A percentile compares a stretch with the other conserved stretches of the same genome.
These are phyloP conservation scores for Dactylellina parvicollis DNA, from an alignment of 2,329 filamentous ascomycete genomes.

Conservation along the genomic window DNA sequence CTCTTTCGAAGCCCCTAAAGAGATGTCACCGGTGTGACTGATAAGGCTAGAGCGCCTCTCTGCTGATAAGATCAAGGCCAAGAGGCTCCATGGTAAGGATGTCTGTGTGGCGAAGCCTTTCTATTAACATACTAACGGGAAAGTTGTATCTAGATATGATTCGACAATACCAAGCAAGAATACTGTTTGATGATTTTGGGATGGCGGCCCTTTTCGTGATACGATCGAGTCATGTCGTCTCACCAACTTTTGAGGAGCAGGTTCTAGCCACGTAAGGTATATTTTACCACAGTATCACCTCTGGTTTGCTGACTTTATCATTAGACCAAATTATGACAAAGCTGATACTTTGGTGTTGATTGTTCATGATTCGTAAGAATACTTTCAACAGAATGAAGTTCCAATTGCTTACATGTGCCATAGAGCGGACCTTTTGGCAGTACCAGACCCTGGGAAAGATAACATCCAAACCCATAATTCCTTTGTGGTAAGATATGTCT, in stretches of 20 bases:
- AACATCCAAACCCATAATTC: slow-evolving; percentile 83
- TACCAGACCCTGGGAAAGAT: slow-evolving; percentile 67
- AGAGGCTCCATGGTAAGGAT: slow-evolving; percentile 43
- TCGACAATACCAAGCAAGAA: slow-evolving; percentile 77
- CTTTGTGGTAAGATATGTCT: slow-evolving; percentile 75
- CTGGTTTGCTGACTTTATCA: slow-evolving; percentile 7
- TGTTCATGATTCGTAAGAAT: slow-evolving; percentile 84
- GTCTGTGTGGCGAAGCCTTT: not conserved
- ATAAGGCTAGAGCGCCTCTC: slow-evolving; percentile 51
- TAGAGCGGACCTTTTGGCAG: slow-evolving; percentile 40
- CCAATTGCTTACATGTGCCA: not conserved
- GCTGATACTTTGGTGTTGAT: slow-evolving; percentile 79
- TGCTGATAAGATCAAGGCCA: slow-evolving; percentile 44
- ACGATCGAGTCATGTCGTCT: slow-evolving; percentile 69
- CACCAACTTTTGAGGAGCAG: slow-evolving; percentile 84
- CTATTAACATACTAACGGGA: slow-evolving; percentile 4
- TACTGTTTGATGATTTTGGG: slow-evolving; percentile 75
- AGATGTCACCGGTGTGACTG: slow-evolving; percentile 17
- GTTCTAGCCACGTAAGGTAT: slow-evolving; percentile 76
- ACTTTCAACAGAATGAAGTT: not conserved
- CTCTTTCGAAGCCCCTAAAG: not conserved
- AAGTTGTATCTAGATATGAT: slow-evolving; percentile 71
- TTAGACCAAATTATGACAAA: slow-evolving; percentile 71
- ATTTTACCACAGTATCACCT: not conserved
- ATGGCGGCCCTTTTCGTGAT: slow-evolving; percentile 86